A percentile compares a stretch with the other conserved stretches of the same genome.
Evolutionary conservation across 1,284 basidiomycete genomes (phyloP).

Genomic region (Abortiporus biennis): DNA sequence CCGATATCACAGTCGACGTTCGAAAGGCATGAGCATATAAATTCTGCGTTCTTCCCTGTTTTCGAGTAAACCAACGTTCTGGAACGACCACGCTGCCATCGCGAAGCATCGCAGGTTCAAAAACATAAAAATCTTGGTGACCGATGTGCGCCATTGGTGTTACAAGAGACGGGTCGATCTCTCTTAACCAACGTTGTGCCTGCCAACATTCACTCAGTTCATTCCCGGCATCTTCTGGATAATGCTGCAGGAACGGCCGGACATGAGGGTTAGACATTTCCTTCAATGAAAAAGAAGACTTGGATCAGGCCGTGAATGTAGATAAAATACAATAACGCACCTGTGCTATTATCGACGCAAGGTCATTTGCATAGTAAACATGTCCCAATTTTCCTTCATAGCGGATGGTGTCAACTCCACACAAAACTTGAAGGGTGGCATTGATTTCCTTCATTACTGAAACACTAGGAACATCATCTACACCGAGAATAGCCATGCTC

Average conservation of each 20-base stretch:
- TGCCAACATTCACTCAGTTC: slow-evolving; percentile 20
- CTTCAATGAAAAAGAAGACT: slow-evolving; percentile 13
- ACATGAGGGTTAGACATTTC: slow-evolving; percentile 25
- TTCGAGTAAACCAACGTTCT: slow-evolving; percentile 23
- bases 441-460: slow-evolving; percentile 21
- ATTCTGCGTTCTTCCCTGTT: neutral
- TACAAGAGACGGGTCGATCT: slow-evolving; percentile 14
- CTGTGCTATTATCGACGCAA: slow-evolving; percentile 1
- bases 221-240: slow-evolving; percentile 23
- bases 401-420: slow-evolving; percentile 23
- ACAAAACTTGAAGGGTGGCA: slow-evolving; percentile 21
- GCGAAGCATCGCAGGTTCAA: slow-evolving; percentile 22
- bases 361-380: slow-evolving; percentile 20
- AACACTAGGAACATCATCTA: slow-evolving; percentile 25
- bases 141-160: slow-evolving; percentile 25
- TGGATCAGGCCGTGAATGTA: slow-evolving; percentile 28
- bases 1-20: no score
- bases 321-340: slow-evolving; percentile 18
- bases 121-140: slow-evolving; percentile 24
- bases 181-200: slow-evolving; percentile 21
- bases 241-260: slow-evolving; percentile 20
- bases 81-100: slow-evolving; percentile 19
- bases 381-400: slow-evolving; percentile 29
- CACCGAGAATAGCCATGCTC: slow-evolving; percentile 10
- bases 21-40: slow-evolving; percentile 1